Conservation (phyloP, 192 early-diverging fungal species). For the Geranomyces michiganensis region DNA sequence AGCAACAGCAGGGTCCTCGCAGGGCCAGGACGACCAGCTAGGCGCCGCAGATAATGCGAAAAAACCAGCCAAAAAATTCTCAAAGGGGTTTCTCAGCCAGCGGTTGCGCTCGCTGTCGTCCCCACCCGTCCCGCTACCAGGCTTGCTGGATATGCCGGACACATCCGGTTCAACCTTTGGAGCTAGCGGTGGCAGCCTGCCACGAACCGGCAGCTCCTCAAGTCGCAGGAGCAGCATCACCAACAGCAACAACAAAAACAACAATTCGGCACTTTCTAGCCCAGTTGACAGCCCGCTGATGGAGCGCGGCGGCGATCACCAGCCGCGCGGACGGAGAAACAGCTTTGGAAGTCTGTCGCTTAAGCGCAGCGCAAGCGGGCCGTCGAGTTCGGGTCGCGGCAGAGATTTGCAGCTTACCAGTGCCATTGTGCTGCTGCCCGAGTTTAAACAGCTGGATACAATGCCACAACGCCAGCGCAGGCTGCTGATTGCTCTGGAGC, state of each 20-base stretch:
- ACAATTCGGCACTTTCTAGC: not conserved
- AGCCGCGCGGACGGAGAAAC: conserved; percentile 2
- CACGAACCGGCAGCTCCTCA: too few species aligned
- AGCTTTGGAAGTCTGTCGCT: not conserved
- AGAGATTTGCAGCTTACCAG: not conserved
- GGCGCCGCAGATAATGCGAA: too few species aligned
- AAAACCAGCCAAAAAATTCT: not conserved
- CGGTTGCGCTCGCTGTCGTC: conserved; percentile 17
- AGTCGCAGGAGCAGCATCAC: not conserved
- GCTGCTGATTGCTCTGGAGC: conserved; percentile 43
- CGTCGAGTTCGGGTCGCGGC: not conserved
- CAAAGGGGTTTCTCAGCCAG: conserved; percentile 1
- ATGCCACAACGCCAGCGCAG: conserved; percentile 42
- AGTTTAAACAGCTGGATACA: conserved; percentile 43
- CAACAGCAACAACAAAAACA: not conserved
- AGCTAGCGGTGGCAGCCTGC: not conserved
- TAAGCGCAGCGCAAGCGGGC: conserved; percentile 18
- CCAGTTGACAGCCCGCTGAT: conserved; percentile 1
- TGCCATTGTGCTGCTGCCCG: conserved; percentile 36
- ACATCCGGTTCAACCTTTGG: not conserved
- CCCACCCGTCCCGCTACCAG: not conserved
- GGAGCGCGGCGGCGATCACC: not conserved
- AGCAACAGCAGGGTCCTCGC: too few species aligned
- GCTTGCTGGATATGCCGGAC: not conserved
- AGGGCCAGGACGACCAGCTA: too few species aligned